A percentile compares a stretch with the other conserved stretches of the same genome.
phyloP scores from a whole-genome alignment of 2,329 filamentous ascomycete species.

The Amauroascus niger region DNA sequence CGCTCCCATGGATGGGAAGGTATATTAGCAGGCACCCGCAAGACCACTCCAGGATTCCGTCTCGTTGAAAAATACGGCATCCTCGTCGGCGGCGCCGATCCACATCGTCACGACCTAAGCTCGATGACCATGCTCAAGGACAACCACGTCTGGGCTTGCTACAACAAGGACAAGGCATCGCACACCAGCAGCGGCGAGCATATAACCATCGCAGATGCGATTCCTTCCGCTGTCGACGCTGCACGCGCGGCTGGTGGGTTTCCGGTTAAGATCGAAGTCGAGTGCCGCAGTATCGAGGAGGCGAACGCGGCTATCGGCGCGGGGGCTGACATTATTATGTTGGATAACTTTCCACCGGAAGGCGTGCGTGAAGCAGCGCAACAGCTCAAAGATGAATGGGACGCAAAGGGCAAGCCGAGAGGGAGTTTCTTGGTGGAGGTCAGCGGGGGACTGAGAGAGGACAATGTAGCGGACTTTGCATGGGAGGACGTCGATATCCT shows the following conservation, averaged over 20 bases:
- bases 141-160: conserved; percentile 91
- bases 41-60: conserved; percentile 92
- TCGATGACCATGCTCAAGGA: conserved; percentile 99
- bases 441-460: conserved; percentile 75
- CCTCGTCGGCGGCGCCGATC: conserved; percentile 84
- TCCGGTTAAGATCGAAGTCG: conserved; percentile 88
- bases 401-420: conserved; percentile 52
- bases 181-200: conserved; percentile 16
- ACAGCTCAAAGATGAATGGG: conserved; percentile 71
- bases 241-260: conserved; percentile 81
- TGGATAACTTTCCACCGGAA: conserved; percentile 85
- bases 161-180: conserved; percentile 32
- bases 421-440: conserved; percentile 76
- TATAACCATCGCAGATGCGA: conserved; percentile 48
- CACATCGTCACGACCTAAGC: conserved; percentile 81
- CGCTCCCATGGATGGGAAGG: conserved; percentile 63
- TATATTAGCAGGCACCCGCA: conserved; percentile 84
- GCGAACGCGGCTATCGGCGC: conserved; percentile 85
- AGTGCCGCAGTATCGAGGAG: conserved; percentile 79
- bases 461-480: conserved; percentile 70
- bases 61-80: conserved; percentile 98
- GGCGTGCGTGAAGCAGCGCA: conserved; percentile 65
- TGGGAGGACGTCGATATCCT: conserved; percentile 81
- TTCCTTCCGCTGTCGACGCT: conserved; percentile 72
- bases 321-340: conserved; percentile 91